Evolutionary conservation across 495 filamentous ascomycete genomes (phyloP).

Genomic region (Daldinia caldariorum): DNA sequence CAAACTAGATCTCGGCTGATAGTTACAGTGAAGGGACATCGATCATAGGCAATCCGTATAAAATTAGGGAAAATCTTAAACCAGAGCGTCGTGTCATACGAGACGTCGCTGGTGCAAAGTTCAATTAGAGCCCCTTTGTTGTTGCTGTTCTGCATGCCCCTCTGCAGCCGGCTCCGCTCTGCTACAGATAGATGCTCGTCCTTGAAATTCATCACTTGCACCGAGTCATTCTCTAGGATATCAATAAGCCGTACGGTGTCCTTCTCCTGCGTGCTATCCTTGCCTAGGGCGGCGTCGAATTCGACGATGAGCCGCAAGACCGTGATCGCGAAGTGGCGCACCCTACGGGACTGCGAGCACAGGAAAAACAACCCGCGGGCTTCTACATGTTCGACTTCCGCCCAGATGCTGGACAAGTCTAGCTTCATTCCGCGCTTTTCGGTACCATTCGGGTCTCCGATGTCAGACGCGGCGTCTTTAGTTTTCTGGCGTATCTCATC

Average conservation of each 20-base stretch:
- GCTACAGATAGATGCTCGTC: conserved; percentile 92
- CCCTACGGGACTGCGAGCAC: conserved; percentile 90
- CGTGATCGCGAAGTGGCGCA: conserved; percentile 89
- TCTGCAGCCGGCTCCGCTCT: conserved; percentile 89
- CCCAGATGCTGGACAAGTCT: conserved; percentile 85
- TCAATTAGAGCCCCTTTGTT: conserved; percentile 88
- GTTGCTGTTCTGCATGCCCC: conserved; percentile 86
- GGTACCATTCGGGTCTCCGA: conserved; percentile 64
- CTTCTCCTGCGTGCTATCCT: conserved; percentile 64
- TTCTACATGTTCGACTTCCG: conserved; percentile 95
- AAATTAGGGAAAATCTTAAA: conserved; percentile 98
- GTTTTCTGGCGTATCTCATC: conserved; percentile 92
- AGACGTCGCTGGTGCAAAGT: conserved; percentile 93
- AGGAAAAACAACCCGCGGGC: conserved; percentile 98
- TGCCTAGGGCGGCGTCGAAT: conserved; percentile 88
- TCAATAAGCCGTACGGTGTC: conserved; percentile 78
- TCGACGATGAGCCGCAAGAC: conserved; percentile 92
- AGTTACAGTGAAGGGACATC: conserved; percentile 88
- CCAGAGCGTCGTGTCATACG: conserved; percentile 95
- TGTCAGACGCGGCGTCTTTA: conserved; percentile 73
- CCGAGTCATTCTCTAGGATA: conserved; percentile 89
- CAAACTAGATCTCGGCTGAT: conserved; percentile 92
- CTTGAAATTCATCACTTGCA: conserved; percentile 88
- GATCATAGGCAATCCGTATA: conserved; percentile 88
- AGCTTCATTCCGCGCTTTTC: conserved; percentile 75